Evolutionary conservation across 176 grass and related monocot species (phyloP), one percentile per base, ranked within the genome.

Genomic region (Cenchrus fungigraminus): DNA sequence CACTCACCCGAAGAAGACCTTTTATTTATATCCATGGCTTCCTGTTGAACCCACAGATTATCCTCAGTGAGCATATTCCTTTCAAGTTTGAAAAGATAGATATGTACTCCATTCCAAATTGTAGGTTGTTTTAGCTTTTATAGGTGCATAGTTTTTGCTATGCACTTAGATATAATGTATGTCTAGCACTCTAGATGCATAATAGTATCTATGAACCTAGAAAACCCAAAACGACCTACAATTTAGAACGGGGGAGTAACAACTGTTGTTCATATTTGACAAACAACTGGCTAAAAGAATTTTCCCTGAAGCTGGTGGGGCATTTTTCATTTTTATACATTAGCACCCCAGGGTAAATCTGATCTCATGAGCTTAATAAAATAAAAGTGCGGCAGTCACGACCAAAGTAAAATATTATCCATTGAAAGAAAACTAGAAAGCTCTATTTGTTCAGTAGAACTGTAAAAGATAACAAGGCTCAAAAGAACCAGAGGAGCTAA

Each of bases 11-110:
- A 92, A 55, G 92, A 91, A 63, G 95, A 92, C 45, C 90, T 99
- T 34, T 89, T 92, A 61, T 99, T 99, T 92, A 86, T 96, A 49
- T 99, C 93, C 97, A 99, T 96, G 17, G 91, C 97, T 87, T 99
- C 97, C 97, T 99, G 86, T 74, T 84, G 14, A 81, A 80, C 81
- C 58, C 46, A 81, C 52, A 71, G 16, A 73, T 67, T 19, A 13
- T 82, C 45, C 19, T 12, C 20, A 25, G 74, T 83, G 75, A 84
- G 79, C 57, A 68, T 32, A 12, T 16, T 59, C 46, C 4, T 74
- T 82, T 59, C 13, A 60, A 65, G 20, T 57, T 44, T 8, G 3
- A 4, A 29, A 68, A 49, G 17, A 76, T 25, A 8, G 7, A 6
- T 34, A 13, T 10, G 52, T 51, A 87, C 37, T 40, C 2, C 37